Percentiles rank a stretch among this genome's conserved stretches.
phyloP scores from a whole-genome alignment of 805 yeast genomes.

The Candida anglica region DNA sequence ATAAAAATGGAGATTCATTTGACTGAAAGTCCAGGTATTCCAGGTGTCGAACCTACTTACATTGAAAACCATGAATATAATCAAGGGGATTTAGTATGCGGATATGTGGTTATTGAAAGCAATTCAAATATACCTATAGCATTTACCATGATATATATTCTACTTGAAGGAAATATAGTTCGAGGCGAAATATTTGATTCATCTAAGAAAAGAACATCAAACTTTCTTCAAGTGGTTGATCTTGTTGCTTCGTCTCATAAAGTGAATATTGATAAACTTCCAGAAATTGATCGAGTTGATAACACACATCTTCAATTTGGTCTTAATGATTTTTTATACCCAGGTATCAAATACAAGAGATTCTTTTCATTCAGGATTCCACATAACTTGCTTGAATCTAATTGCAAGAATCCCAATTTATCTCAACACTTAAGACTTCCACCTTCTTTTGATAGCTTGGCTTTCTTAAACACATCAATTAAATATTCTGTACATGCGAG shows the following conservation, averaged over 20 bases:
- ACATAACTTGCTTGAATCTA: slow-evolving; percentile 26
- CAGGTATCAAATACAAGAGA: slow-evolving; percentile 32
- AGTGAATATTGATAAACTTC: background rate
- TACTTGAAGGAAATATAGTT: slow-evolving; percentile 3
- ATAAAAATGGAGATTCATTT: slow-evolving; percentile 1
- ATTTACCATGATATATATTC: slow-evolving; percentile 2
- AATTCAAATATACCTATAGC: background rate
- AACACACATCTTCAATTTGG: slow-evolving; percentile 20
- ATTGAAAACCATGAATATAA: slow-evolving; percentile 1
- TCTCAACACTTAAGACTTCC: slow-evolving; percentile 1
- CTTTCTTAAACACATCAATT: slow-evolving; percentile 2
- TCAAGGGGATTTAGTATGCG: slow-evolving; percentile 2
- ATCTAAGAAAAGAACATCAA: background rate
- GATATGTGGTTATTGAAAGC: slow-evolving; percentile 2
- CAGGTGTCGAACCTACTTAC: background rate
- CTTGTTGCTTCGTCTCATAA: slow-evolving; percentile 2
- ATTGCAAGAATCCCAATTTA: slow-evolving; percentile 1
- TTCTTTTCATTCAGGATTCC: slow-evolving; percentile 40
- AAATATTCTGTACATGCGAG: slow-evolving; percentile 1
- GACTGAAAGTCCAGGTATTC: background rate
- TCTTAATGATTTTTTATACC: slow-evolving; percentile 19
- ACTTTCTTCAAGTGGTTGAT: slow-evolving; percentile 3
- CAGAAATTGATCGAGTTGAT: slow-evolving; percentile 28
- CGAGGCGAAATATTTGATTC: background rate
- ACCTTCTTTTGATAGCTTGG: background rate